A percentile compares a stretch with the other conserved stretches of the same genome.
Evolutionary conservation across 257 asterid genomes (phyloP).

Genomic region (Solanum raphanifolium): DNA sequence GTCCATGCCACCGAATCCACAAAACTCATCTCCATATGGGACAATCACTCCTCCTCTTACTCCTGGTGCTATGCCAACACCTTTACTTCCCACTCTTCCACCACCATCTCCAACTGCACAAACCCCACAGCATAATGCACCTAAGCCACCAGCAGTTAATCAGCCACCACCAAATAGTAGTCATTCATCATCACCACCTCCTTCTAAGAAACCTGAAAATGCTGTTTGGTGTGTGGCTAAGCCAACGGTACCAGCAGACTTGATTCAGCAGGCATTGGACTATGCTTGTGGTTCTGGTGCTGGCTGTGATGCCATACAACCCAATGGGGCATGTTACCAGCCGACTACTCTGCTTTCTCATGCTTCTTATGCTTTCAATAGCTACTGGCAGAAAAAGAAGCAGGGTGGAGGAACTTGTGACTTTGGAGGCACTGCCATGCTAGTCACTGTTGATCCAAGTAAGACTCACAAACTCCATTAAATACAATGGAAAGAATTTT

Average conservation of each 20-base stretch:
- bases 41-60: not conserved
- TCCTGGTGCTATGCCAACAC: not conserved
- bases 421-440: conserved; percentile 8
- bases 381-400: conserved; percentile 4
- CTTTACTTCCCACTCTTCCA: not conserved
- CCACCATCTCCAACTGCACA: not conserved
- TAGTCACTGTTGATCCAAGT: conserved; percentile 9
- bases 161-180: not conserved
- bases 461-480: not conserved
- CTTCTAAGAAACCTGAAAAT: not conserved
- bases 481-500: not conserved
- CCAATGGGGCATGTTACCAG: conserved; percentile 8
- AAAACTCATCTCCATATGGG: not conserved
- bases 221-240: conserved; percentile 14
- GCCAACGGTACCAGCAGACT: not conserved
- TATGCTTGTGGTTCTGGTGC: conserved; percentile 27
- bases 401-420: conserved; percentile 11
- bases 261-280: conserved; percentile 15
- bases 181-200: not conserved
- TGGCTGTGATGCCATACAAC: conserved; percentile 13
- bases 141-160: not conserved
- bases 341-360: conserved; percentile 10
- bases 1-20: not conserved
- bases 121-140: not conserved
- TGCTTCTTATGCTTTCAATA: conserved; percentile 16